Percentiles rank a stretch among this genome's conserved stretches.
phyloP scores from a whole-genome alignment of 2,329 filamentous ascomycete genomes.

The Fusarium dimerum region DNA sequence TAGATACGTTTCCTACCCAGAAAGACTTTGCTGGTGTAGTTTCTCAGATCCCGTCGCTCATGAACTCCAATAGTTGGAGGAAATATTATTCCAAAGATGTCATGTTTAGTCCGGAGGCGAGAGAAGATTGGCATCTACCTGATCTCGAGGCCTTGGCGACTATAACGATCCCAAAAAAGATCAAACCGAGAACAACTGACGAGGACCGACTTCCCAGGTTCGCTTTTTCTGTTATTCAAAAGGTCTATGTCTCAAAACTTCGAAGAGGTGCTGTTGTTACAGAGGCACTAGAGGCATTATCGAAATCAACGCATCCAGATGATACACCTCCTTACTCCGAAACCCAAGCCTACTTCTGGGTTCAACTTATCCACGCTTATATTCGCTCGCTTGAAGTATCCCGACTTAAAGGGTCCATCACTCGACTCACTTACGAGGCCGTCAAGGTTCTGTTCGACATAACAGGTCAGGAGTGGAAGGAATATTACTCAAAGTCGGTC shows the following conservation, averaged over 20 bases:
- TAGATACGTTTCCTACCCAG: slow-evolving; percentile 10
- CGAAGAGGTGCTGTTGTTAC: slow-evolving; percentile 29
- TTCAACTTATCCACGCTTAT: slow-evolving; percentile 27
- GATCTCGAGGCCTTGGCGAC: slow-evolving; percentile 33
- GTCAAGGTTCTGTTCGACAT: slow-evolving; percentile 27
- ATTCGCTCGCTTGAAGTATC: slow-evolving; percentile 13
- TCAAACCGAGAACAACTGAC: neutral
- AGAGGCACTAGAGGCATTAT: slow-evolving; percentile 24
- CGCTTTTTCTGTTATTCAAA: slow-evolving; percentile 34
- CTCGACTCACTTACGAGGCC: slow-evolving; percentile 14
- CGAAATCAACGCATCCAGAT: slow-evolving; percentile 18
- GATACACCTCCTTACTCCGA: slow-evolving; percentile 32
- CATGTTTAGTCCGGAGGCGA: slow-evolving; percentile 32
- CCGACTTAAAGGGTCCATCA: neutral
- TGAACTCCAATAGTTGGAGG: slow-evolving; percentile 35
- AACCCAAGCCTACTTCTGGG: slow-evolving; percentile 37
- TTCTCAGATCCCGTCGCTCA: slow-evolving; percentile 26
- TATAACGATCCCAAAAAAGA: neutral
- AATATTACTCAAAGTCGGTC: slow-evolving; percentile 24
- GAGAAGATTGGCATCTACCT: slow-evolving; percentile 32
- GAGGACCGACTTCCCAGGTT: slow-evolving; percentile 29
- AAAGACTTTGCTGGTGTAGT: slow-evolving; percentile 28
- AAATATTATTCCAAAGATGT: slow-evolving; percentile 34
- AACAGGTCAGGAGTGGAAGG: slow-evolving; percentile 27
- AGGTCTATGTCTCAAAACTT: slow-evolving; percentile 15